phyloP scores from a whole-genome alignment of 495 filamentous ascomycete species.

The Stereocaulon alpinum region DNA sequence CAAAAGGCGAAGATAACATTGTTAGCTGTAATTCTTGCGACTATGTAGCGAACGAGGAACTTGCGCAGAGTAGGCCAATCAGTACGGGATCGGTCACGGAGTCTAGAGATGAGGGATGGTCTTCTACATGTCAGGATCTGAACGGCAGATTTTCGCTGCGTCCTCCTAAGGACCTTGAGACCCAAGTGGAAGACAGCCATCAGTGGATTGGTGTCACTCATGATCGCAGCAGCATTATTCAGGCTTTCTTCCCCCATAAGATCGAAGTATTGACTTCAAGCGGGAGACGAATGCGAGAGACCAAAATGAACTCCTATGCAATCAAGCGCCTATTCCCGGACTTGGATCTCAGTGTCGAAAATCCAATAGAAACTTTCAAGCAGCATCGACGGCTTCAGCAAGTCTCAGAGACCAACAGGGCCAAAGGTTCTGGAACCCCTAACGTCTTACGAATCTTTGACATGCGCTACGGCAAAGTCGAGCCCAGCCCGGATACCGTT shows the following conservation, averaged over 20 bases:
- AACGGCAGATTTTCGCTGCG: neutral
- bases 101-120: neutral
- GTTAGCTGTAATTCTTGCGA: constrained; percentile 63
- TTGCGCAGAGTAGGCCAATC: constrained; percentile 38
- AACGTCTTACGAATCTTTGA: neutral
- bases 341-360: constrained; percentile 59
- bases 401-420: too few relatives aligned
- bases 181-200: neutral
- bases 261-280: constrained; percentile 17
- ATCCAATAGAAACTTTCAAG: constrained; percentile 29
- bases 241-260: constrained; percentile 52
- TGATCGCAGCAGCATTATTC: constrained; percentile 54
- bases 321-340: constrained; percentile 58
- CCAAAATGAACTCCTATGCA: constrained; percentile 59
- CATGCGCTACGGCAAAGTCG: neutral
- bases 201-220: constrained; percentile 59
- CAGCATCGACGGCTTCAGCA: neutral
- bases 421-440: neutral
- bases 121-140: too few relatives aligned
- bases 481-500: neutral
- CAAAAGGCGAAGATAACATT: constrained; percentile 76
- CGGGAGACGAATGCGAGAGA: constrained; percentile 24
- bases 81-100: neutral
- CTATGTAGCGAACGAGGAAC: constrained; percentile 78
- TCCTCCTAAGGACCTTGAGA: neutral